A percentile compares a stretch with the other conserved stretches of the same genome.
phyloP scores from a whole-genome alignment of 768 basidiomycete genomes.

The Tricholoma sp. region DNA sequence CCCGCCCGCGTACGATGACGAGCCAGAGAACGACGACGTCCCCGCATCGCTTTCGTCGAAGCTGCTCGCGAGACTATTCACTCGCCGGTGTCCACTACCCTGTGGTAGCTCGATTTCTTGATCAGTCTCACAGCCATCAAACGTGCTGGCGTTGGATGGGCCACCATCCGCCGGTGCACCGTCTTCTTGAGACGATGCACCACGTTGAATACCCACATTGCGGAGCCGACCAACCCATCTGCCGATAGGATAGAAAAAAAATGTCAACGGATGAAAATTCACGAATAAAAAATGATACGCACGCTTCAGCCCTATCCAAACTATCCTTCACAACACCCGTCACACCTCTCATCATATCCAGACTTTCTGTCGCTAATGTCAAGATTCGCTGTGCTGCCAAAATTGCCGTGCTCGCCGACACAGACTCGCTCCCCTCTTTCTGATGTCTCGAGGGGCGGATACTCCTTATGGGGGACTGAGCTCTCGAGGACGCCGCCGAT shows the following conservation, averaged over 20 bases:
- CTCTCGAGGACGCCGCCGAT: conserved; percentile 26
- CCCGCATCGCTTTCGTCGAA: conserved; percentile 19
- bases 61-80: conserved; percentile 10
- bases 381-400: conserved; percentile 78
- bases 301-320: conserved; percentile 84
- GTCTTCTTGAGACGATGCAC: conserved; percentile 3
- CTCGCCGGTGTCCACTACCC: conserved; percentile 9
- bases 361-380: conserved; percentile 81
- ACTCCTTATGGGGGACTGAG: conserved; percentile 17
- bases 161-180: background rate
- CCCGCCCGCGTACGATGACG: conserved; percentile 24
- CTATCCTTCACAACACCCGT: conserved; percentile 86
- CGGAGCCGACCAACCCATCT: conserved; percentile 85
- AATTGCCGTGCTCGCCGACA: conserved; percentile 51
- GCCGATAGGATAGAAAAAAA: conserved; percentile 2
- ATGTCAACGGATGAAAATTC: background rate
- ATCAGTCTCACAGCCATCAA: conserved; percentile 1
- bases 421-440: conserved; percentile 13
- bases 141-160: background rate
- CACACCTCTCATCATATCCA: conserved; percentile 89
- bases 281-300: conserved; percentile 25
- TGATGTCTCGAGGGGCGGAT: conserved; percentile 14
- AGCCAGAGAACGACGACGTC: conserved; percentile 20
- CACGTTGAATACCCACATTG: conserved; percentile 56
- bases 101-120: conserved; percentile 8